Percentiles rank a stretch among this genome's conserved stretches.
These are phyloP conservation scores for Pouteria glomerata DNA, from an alignment of 148 eudicot genomes.

Conservation along the genomic window DNA sequence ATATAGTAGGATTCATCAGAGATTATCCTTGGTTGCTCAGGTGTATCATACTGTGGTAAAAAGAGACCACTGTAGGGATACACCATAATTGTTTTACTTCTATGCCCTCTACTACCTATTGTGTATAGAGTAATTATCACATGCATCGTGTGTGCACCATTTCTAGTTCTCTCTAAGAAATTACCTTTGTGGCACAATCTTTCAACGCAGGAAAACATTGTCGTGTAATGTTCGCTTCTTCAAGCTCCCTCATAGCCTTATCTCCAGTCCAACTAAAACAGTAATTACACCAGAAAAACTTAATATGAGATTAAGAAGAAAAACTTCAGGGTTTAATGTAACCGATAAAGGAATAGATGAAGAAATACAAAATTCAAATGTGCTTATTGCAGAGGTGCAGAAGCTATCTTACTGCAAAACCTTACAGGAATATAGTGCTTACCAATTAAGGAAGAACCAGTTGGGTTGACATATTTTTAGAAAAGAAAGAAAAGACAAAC, in stretches of 20 bases:
- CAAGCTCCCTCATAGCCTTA: slow-evolving; percentile 77
- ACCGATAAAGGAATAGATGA: neutral
- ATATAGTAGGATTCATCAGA: no score
- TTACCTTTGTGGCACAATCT: slow-evolving; percentile 80
- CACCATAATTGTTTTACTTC: neutral
- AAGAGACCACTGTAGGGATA: no score
- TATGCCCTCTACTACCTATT: no score
- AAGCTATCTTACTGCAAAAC: neutral
- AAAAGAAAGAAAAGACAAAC: neutral
- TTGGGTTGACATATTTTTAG: neutral
- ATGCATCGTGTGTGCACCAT: no score
- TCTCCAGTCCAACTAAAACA: slow-evolving; percentile 80
- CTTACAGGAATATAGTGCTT: neutral
- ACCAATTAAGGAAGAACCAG: neutral
- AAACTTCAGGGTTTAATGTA: neutral
- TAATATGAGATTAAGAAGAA: neutral
- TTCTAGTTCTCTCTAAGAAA: neutral
- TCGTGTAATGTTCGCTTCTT: slow-evolving; percentile 74
- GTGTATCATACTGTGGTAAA: no score
- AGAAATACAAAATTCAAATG: neutral
- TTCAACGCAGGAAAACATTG: slow-evolving; percentile 71
- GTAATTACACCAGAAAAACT: slow-evolving; percentile 9
- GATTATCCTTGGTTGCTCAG: no score
- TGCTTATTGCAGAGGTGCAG: neutral
- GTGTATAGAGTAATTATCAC: no score